A percentile compares a stretch with the other conserved stretches of the same genome.
Conservation (phyloP, 2,329 filamentous ascomycete genomes). For the Penicillium rolfsii region DNA sequence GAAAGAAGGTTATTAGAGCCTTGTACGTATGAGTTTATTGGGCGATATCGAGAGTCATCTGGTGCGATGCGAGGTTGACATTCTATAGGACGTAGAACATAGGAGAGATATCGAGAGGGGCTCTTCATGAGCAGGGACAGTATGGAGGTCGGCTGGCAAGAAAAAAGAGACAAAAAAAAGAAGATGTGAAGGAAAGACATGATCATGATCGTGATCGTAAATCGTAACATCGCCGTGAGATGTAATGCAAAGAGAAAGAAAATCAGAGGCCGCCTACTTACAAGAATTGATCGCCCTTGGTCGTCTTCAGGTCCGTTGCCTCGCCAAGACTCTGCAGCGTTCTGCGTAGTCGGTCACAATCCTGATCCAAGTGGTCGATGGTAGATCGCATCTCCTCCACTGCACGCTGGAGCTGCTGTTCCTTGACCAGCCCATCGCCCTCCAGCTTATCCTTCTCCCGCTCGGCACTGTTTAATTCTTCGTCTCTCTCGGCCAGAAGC, state of each 20-base stretch:
- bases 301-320: conserved; percentile 55
- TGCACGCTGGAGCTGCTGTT: conserved; percentile 50
- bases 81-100: conserved; percentile 27
- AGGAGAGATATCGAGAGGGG: conserved; percentile 11
- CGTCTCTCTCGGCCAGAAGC: conserved; percentile 47
- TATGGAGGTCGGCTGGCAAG: conserved; percentile 6
- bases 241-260: conserved; percentile 18
- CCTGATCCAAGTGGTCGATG: conserved; percentile 55
- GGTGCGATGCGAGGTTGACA: conserved; percentile 23
- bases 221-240: conserved; percentile 20
- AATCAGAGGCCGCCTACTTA: conserved; percentile 45
- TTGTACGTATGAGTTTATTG: conserved; percentile 39
- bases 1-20: conserved; percentile 44
- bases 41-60: conserved; percentile 31
- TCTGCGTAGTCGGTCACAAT: conserved; percentile 55
- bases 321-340: conserved; percentile 55
- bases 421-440: conserved; percentile 51
- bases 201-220: conserved; percentile 26
- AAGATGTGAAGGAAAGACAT: conserved; percentile 27
- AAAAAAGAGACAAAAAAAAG: conserved; percentile 11
- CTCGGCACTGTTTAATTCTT: conserved; percentile 48
- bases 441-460: conserved; percentile 50
- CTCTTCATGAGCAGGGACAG: conserved; percentile 11
- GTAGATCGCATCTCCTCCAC: conserved; percentile 50
- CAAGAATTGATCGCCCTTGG: conserved; percentile 55